Conservation (phyloP, 345 rosid genomes). For the Citrus inodora region DNA sequence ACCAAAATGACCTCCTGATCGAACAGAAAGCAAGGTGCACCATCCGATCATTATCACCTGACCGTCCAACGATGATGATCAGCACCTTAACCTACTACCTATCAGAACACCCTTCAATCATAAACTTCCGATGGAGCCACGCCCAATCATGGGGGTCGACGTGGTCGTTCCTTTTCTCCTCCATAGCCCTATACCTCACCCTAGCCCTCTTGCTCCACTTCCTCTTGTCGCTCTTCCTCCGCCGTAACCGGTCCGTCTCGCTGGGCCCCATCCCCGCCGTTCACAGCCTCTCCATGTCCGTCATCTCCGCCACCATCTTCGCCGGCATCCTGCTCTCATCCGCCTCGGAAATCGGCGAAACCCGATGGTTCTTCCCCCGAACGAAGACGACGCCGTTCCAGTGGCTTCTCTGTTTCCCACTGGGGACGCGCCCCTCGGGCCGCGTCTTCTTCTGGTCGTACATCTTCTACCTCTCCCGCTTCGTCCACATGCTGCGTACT, state of each 20-base stretch:
- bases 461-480: conserved; percentile 71
- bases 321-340: conserved; percentile 80
- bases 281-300: conserved; percentile 68
- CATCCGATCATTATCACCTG: conserved; percentile 12
- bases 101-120: conserved; percentile 72
- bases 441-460: conserved; percentile 98
- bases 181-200: conserved; percentile 55
- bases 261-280: conserved; percentile 72
- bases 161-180: conserved; percentile 74
- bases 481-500: conserved; percentile 74
- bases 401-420: conserved; percentile 93
- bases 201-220: conserved; percentile 49
- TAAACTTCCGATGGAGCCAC: conserved; percentile 86
- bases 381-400: conserved; percentile 70
- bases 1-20: background rate
- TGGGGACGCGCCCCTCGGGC: conserved; percentile 88
- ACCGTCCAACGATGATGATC: conserved; percentile 18
- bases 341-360: conserved; percentile 76
- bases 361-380: conserved; percentile 83
- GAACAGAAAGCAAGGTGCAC: conserved; percentile 2
- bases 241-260: conserved; percentile 40
- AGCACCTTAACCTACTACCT: conserved; percentile 52
- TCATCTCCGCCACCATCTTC: conserved; percentile 63
- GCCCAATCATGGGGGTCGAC: conserved; percentile 86
- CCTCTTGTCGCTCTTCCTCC: conserved; percentile 37